Conservation (phyloP, 139 green algal species). For the Auxenochlorella pyrenoidosa region DNA sequence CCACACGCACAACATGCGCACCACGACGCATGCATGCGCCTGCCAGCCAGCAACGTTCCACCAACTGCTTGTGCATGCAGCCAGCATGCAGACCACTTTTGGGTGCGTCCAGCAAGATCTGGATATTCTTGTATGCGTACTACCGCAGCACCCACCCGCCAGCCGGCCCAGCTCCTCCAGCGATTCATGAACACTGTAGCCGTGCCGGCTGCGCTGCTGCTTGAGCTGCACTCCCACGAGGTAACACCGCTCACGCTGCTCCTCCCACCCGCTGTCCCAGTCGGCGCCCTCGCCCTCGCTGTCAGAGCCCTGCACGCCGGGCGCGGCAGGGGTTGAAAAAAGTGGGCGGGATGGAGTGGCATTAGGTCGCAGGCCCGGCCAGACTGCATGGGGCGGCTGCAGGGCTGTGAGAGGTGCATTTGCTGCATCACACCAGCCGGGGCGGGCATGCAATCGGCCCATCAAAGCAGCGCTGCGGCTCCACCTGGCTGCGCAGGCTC, state of each 20-base stretch:
- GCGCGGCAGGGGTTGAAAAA: background rate
- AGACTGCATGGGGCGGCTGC: too few relatives aligned
- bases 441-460: background rate
- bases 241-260: slow-evolving; percentile 30
- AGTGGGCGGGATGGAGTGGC: background rate
- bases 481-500: slow-evolving; percentile 29
- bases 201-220: slow-evolving; percentile 28
- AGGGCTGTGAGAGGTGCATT: too few relatives aligned
- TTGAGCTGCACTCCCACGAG: slow-evolving; percentile 36
- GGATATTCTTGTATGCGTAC: too few relatives aligned
- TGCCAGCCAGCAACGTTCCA: too few relatives aligned
- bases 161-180: slow-evolving; percentile 92
- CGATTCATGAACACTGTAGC: slow-evolving; percentile 82
- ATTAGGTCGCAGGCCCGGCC: too few relatives aligned
- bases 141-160: slow-evolving; percentile 35
- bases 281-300: background rate
- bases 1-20: too few relatives aligned
- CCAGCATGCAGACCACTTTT: too few relatives aligned
- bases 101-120: too few relatives aligned
- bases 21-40: too few relatives aligned
- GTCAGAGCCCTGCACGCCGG: background rate
- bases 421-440: too few relatives aligned
- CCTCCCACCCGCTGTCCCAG: background rate
- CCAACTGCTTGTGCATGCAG: too few relatives aligned
- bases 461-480: background rate